Evolutionary conservation across 257 asterid species (phyloP).

Genomic region (Nicotiana obtusifolia): DNA sequence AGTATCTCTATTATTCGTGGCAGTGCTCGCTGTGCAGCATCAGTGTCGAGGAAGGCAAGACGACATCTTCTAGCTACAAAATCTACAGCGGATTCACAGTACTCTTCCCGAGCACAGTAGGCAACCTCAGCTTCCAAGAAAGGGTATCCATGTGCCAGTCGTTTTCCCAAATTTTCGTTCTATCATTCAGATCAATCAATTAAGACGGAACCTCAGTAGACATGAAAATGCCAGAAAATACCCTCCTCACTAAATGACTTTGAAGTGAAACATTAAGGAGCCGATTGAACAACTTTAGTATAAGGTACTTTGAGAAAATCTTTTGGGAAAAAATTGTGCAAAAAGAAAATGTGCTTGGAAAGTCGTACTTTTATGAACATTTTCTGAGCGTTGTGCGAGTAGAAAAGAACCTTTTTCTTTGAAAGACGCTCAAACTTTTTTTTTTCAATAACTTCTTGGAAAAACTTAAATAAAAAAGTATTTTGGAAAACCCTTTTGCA

Average conservation of each 20-base stretch:
- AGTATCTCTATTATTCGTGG: constrained; percentile 73
- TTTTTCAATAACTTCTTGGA: not conserved
- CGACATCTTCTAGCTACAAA: constrained; percentile 94
- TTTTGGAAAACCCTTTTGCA: not conserved
- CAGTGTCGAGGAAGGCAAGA: constrained; percentile 95
- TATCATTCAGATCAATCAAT: constrained; percentile 14
- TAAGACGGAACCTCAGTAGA: not conserved
- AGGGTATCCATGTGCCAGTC: constrained; percentile 98
- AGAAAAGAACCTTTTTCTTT: not conserved
- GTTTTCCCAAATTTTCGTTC: constrained; percentile 92
- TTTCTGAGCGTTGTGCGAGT: not conserved
- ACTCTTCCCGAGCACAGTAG: constrained; percentile 88
- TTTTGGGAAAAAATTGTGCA: not conserved
- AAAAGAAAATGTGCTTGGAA: not conserved
- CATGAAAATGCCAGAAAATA: constrained; percentile 1
- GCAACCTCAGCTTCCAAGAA: constrained; percentile 97
- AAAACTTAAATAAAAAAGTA: not conserved
- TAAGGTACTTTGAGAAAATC: not conserved
- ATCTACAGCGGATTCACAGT: constrained; percentile 93
- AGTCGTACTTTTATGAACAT: not conserved
- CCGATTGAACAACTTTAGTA: not conserved
- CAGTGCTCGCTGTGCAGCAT: constrained; percentile 82
- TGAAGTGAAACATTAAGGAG: not conserved
- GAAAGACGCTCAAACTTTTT: not conserved
- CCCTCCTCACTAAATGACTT: not conserved